Evolutionary conservation across 306 rosid species (phyloP), one percentile per base, ranked within the genome.

Genomic region (Ormosia semicastrata): DNA sequence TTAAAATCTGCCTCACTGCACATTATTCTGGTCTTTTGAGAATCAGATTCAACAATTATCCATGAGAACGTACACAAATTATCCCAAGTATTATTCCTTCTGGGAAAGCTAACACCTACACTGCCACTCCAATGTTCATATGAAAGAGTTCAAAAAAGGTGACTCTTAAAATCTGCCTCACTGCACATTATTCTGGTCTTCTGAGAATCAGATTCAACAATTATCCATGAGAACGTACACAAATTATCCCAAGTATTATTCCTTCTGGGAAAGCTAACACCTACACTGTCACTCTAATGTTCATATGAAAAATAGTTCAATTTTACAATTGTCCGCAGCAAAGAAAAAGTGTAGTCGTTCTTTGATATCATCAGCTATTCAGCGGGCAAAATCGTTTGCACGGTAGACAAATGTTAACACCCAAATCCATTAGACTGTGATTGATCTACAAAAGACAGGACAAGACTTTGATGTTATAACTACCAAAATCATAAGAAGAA

Each of bases 401-500:
- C 3, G 7, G 30, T 8, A 49, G 62, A 37, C 12, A 9, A 58
- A 71, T 64, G 80, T 66, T 41, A 44, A 34, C 57, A 73, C 33
- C 63, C 81, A 37, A 41, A 40, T 37, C 62, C n/a, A 33, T 0
- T 39, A 74, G 60, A 32, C 49, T 41, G 6, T 73, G 77, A 66
- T 63, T 76, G 72, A 76, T 68, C 90, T 85, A 59, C 58, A 71
- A 65, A 77, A 13, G 14, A 34, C 13, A 47, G 9, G 34, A 83
- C 63, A 57, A 29, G 30, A 56, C 50, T 68, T 49, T 49, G 64
- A 71, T 63, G 68, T 77, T 46, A 82, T 14, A 41, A 65, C 66
- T 13, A 73, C 8, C 43, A 77, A 59, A 34, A 60, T 73, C 47
- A 66, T 44, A 44, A 41, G 70, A 75, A 81, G 11, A 33, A 50